Evolutionary conservation across 73 alveolate genomes (phyloP), one percentile per base, ranked within the genome.

Genomic region (Symbiodinium natans): DNA sequence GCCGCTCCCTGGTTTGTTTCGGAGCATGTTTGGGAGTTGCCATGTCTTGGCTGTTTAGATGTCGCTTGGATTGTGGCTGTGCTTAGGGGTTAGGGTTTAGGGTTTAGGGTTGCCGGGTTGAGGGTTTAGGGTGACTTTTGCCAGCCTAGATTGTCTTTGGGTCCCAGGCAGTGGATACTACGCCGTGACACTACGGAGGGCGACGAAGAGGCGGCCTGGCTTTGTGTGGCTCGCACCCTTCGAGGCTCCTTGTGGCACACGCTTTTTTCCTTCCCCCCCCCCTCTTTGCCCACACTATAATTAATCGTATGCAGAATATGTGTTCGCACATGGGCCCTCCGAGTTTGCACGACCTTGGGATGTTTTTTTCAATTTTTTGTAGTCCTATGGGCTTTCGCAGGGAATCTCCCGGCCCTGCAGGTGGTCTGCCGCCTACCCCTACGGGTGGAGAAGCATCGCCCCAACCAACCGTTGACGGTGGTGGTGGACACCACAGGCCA

Each of bases 371-470:
- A n/a, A n/a, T n/a, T n/a, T n/a, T n/a, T n/a, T n/a, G n/a, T n/a
- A n/a, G n/a, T n/a, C n/a, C n/a, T n/a, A n/a, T n/a, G n/a, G n/a
- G n/a, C n/a, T n/a, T n/a, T n/a, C n/a, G n/a, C n/a, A n/a, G n/a
- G n/a, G n/a, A 46, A 46, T 9, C 59, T 46, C 6, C 59, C 59
- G 59, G 59, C 59, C 59, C 59, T 46, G 93, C 83, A 86, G 56
- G 54, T 86, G 41, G 52, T 86, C 52, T 87, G 94, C 42, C 54
- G 63, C 42, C 41, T 87, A 36, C 94, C 94, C 33, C 41, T 87
- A 41, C 94, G 94, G 5, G 94, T 87, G 94, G 85, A 87, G 85
- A 87, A 87, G 68, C 94, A 87, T 73, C 43, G n/a, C 71, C 52
- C 94, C 63, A 56, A 87, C 25, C 94, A 87, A 41, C 94, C 94